Base-by-base conservation (phyloP, 1,139 yeast species). In the Meyerozyma carpophila region DNA sequence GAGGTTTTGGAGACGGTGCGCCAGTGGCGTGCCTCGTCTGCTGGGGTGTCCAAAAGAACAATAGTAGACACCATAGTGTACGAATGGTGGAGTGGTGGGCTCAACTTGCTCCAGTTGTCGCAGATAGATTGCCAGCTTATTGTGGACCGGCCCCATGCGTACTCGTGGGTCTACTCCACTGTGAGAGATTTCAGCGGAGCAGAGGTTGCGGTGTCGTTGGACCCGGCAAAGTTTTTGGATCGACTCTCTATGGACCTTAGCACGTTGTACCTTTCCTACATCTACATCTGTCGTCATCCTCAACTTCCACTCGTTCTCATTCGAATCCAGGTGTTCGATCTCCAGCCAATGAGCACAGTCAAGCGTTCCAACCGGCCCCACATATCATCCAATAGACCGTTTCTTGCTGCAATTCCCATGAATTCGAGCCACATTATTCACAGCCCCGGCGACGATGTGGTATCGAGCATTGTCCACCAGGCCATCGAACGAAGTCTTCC, bases 401-500 rank as follows among this genome's bases (percentile, higher is more conserved):
- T 73, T 48, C 85, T 82, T 52, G 56, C 86, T 25, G 88, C 85
- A 0, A 63, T 87, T 8, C 90, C 94, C 0, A 51, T 73, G 46
- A 81, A 83, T 40, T 81, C 93, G 1, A 84, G 90, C 1, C 75
- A 79, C 51, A 58, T 86, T 5, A 75, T 85, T 13, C 91, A 84
- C 58, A 66, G 85, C 1, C 68, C 77, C 1, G 66, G 74, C 10
- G 63, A 62, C 32, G 75, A 70, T 46, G 65, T 74, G 39, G 72
- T 77, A 3, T 63, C 82, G 1, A 70, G 73, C 37, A 68, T 83
- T 4, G 77, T 84, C 1, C 51, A 83, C 29, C 89, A 82, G 52
- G 75, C 81, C 2, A 70, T 84, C 5, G 81, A 79, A 50, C 59
- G 74, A 42, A 68, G 81, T 8, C 54, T 84, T 5, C 72, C 74